Base-by-base conservation (phyloP, 106 monocot species). In the Vanilla planifolia region DNA sequence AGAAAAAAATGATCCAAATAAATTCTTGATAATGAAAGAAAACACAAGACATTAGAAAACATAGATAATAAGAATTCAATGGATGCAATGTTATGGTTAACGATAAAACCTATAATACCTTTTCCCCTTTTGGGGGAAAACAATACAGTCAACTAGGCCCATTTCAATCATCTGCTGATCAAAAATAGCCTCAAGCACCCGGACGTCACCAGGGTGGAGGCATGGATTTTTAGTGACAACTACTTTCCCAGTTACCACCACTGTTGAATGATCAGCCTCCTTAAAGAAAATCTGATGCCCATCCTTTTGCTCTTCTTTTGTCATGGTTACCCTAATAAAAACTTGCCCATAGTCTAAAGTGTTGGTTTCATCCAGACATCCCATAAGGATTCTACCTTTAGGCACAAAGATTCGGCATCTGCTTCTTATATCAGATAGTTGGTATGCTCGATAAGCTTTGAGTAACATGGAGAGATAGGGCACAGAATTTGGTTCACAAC, bases 171-270 rank as follows among this genome's bases (percentile, higher is more conserved):
- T 63, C 6, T 44, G 33, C 62, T 19, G 58, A 45, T 88, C 79
- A 73, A 68, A 77, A 25, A 98, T 65, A 62, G 96, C 91, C 48
- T 98, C 43, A 34, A 98, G 82, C 28, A 98, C 77, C 73, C 84
- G 75, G 41, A 98, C 66, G 67, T 98, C 96, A 61, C 96, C 96
- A 53, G 96, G 91, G 35, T 98, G 96, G 15, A 98, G 79, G 56
- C 96, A 98, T 0, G 96, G 96, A 62, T 98, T 98, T 69, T 88
- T 98, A 14, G 96, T 91, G 15, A 92, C 82, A 29, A 91, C 60
- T 30, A 98, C 77, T 40, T 79, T 88, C 66, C 92, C 91, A 34
- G 82, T 73, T 55, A 98, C 35, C 21, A 79, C 75, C 16, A 63
- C 92, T 33, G 87, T 82, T 64, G 16, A 63, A 23, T 63, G 46